Percentiles rank a stretch among this genome's conserved stretches.
Evolutionary conservation across 2,329 filamentous ascomycete species (phyloP).

Genomic region (Calonectria fujianensis): DNA sequence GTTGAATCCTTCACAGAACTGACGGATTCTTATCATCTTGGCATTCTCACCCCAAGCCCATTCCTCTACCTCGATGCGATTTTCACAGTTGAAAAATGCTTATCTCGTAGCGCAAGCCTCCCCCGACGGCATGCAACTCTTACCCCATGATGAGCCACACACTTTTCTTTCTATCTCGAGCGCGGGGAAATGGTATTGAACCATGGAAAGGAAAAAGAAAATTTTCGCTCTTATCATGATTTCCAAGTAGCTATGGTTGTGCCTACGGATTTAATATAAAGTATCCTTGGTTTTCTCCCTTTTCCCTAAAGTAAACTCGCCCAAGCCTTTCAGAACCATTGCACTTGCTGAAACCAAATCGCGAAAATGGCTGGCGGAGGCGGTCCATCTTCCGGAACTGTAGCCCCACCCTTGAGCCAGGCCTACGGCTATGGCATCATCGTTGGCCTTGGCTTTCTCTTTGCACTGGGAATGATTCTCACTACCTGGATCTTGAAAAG

Average conservation of each 20-base stretch:
- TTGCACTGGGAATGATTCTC: conserved; percentile 83
- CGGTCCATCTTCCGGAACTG: conserved; percentile 29
- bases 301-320: neutral
- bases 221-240: conserved; percentile 13
- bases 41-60: conserved; percentile 1
- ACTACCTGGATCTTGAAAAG: conserved; percentile 80
- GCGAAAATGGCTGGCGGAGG: conserved; percentile 14
- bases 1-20: neutral
- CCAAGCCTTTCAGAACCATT: neutral
- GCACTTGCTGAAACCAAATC: neutral
- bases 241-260: neutral
- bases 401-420: conserved; percentile 65
- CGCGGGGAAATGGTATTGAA: conserved; percentile 7
- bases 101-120: conserved; percentile 20
- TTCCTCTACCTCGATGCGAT: too few relatives aligned
- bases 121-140: conserved; percentile 15
- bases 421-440: conserved; percentile 86
- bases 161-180: neutral
- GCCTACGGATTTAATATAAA: neutral
- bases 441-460: conserved; percentile 82
- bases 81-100: conserved; percentile 14
- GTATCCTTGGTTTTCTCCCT: neutral
- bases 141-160: conserved; percentile 9
- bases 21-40: conserved; percentile 25
- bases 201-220: neutral